Base-by-base conservation (phyloP, 1,284 basidiomycete species). In the Rhodotorula sp. region DNA sequence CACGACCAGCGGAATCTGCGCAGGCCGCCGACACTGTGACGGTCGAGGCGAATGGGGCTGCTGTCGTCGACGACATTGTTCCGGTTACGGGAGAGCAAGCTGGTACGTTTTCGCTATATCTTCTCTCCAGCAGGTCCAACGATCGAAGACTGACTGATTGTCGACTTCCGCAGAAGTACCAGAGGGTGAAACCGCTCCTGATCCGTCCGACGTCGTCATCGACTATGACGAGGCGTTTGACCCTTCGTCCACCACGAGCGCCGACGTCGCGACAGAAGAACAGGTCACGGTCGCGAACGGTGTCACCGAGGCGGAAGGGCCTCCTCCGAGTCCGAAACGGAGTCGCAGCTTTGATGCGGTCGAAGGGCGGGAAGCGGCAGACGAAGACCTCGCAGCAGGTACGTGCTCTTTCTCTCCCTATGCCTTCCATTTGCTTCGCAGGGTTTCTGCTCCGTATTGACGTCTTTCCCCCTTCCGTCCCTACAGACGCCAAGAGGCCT, bases 221-320 rank as follows among this genome's bases (percentile, higher is more conserved):
- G 72, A 74, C 52, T 74, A 74, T 67, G 72, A 74, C 50, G 72
- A 74, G 34, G 70, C 56, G 15, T 66, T 68, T 45, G 72, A 70
- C 60, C 49, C 61, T 31, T 7, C 61, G 31, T 14, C 23, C 2
- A 26, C 45, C 15, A 28, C 31, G 12, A 23, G 12, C 19, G 45
- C 18, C 18, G 18, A 21, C 23, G 55, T 38, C 7, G 28, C 45
- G 15, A 23, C 45, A 3, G 23, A 31, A 18, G 15, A 48, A 8
- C 7, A 28, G 26, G 47, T 28, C 8, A 28, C 60, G 23, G 7
- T 18, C 12, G 19, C 54, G 28, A 31, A 10, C 28, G 31, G 15
- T 15, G n/a, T 14, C 1, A 34, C 26, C 3, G 34, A 19, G 50
- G 43, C 2, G 0, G 48, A 23, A 16, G 31, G 14, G 28, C 16